Evolutionary conservation across 1,284 basidiomycete species (phyloP), one percentile per base, ranked within the genome.

Genomic region (Ustilago nuda): DNA sequence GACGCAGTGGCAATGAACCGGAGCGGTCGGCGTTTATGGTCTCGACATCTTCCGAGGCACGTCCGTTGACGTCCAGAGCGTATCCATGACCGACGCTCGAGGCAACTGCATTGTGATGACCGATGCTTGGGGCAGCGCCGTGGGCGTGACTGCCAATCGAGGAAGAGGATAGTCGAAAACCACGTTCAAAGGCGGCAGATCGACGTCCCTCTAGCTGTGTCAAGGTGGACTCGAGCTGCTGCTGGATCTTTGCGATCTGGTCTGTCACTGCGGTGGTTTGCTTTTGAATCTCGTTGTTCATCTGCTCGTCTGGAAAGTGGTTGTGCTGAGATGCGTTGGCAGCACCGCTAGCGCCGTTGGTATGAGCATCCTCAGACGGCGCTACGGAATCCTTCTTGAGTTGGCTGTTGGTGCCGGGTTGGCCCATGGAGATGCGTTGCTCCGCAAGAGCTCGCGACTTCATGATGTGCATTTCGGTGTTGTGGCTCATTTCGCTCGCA

Each of bases 261-360:
- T 82, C 75, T 11, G 82, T 81, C 30, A 84, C 82, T 27, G 74
- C 76, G 8, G 61, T 75, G 13, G 82, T 84, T 15, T 81, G 71
- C 61, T 75, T 57, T 56, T 81, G 79, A 45, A 84, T 82, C 67
- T 84, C 82, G 65, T 60, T 67, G 65, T 83, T 82, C 79, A 82
- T 81, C 72, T 82, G 80, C 45, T 83, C 82, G 53, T 83, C 82
- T n/a, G 79, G 76, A 69, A 81, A 81, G 64, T 80, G 81, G 51
- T 82, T 76, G 57, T 66, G 58, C 23, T 56, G 9, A 0, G 67
- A 70, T 30, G 67, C 62, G 66, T 56, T 54, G 41, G 27, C 53
- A 27, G 43, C 59, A 52, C 37, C 53, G 45, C 27, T 46, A n/a
- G 48, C 45, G 27, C 61, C 41, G 36, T 57, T 51, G 56, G 63